Percentiles rank a stretch among this genome's conserved stretches.
Conservation (phyloP, 495 filamentous ascomycete genomes). For the Hypomontagnella monticulosa region DNA sequence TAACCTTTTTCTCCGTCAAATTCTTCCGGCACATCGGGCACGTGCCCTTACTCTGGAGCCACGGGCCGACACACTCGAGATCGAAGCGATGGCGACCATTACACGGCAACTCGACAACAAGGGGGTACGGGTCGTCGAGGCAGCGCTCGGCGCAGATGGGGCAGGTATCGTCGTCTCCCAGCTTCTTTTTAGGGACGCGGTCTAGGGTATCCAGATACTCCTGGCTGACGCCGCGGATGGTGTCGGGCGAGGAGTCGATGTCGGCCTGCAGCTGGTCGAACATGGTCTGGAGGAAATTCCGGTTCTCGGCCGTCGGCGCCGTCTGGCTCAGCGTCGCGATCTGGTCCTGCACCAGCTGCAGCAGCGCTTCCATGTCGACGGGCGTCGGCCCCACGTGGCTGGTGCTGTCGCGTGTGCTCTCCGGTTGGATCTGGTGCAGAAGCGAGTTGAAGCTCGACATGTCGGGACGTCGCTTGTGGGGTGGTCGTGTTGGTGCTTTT, state of each 20-base stretch:
- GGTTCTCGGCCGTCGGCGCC: constrained; percentile 69
- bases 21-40: constrained; percentile 89
- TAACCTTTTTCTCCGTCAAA: constrained; percentile 72
- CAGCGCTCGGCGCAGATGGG: constrained; percentile 88
- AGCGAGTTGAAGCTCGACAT: constrained; percentile 88
- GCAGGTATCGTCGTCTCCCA: constrained; percentile 76
- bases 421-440: constrained; percentile 69
- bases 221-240: constrained; percentile 80
- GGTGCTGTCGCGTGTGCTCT: constrained; percentile 34
- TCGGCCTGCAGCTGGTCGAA: constrained; percentile 68
- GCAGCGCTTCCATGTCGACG: constrained; percentile 72
- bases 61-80: constrained; percentile 92
- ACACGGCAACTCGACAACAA: constrained; percentile 90
- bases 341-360: constrained; percentile 63
- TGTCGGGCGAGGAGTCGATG: constrained; percentile 71
- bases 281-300: constrained; percentile 67
- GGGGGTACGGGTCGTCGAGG: constrained; percentile 78
- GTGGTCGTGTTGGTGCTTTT: constrained; percentile 50
- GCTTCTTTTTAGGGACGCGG: constrained; percentile 72
- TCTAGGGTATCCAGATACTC: constrained; percentile 84
- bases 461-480: constrained; percentile 74
- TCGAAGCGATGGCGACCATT: constrained; percentile 85
- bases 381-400: constrained; percentile 75
- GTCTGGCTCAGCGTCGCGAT: constrained; percentile 50
- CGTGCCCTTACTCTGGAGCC: constrained; percentile 86